Conservation (phyloP, 1,284 basidiomycete genomes). For the Tylopilus orsonianus region DNA sequence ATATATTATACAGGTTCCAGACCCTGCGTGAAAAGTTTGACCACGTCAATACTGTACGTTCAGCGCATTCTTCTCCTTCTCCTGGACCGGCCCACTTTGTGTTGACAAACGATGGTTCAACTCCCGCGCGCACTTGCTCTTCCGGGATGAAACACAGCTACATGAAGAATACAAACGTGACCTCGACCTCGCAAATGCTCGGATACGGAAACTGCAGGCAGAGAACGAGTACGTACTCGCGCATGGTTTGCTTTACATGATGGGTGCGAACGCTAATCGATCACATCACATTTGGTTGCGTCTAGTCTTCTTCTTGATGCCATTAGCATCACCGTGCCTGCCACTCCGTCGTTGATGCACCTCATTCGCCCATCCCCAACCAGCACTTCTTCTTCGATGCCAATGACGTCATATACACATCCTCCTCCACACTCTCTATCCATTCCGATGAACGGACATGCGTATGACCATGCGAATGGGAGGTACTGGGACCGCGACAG, state of each 20-base stretch:
- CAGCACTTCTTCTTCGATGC: slow-evolving; percentile 18
- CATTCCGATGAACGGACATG: slow-evolving; percentile 27
- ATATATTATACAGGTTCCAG: slow-evolving; percentile 43
- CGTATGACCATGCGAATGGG: slow-evolving; percentile 25
- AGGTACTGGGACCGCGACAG: slow-evolving; percentile 28
- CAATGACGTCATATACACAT: slow-evolving; percentile 22
- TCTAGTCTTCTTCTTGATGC: slow-evolving; percentile 34
- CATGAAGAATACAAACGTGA: slow-evolving; percentile 46
- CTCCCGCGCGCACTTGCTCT: background rate
- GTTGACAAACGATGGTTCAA: background rate
- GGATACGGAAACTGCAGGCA: slow-evolving; percentile 52
- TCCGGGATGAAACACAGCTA: slow-evolving; percentile 32
- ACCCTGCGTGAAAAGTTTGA: slow-evolving; percentile 54
- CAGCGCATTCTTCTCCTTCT: background rate
- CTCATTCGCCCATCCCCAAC: slow-evolving; percentile 33
- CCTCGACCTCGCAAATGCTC: slow-evolving; percentile 46
- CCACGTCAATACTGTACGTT: slow-evolving; percentile 47
- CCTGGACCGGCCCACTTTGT: background rate
- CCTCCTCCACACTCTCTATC: slow-evolving; percentile 9
- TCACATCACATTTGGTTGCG: background rate
- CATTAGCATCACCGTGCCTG: slow-evolving; percentile 34
- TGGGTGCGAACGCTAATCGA: background rate
- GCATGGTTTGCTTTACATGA: background rate
- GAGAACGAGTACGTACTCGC: slow-evolving; percentile 52
- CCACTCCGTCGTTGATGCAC: slow-evolving; percentile 32